Evolutionary conservation across 2,329 filamentous ascomycete species (phyloP), one percentile per base, ranked within the genome.

Genomic region (Phoma herbarum): DNA sequence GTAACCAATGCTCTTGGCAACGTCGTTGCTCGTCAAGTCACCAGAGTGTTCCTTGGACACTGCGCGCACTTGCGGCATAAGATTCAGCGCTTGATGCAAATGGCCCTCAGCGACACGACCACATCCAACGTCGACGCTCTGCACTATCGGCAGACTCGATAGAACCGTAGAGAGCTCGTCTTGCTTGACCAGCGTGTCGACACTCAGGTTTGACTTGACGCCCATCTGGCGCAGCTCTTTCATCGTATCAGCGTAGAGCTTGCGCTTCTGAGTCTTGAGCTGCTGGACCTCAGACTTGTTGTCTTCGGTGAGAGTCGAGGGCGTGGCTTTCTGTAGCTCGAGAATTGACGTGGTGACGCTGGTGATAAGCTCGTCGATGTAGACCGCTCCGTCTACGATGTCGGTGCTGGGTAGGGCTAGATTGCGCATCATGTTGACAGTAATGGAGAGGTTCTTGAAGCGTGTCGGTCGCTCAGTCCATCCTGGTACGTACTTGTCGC

Each of bases 181-280:
- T 76, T 99, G 95, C 52, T 87, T 86, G 37, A 85, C 84, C 18
- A 98, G 82, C 42, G 89, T 83, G 71, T 91, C 87, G 14, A 87
- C 88, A 64, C 90, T 88, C 16, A 96, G 82, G 72, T 97, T 97
- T 51, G 89, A 88, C 68, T 89, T 90, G 68, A 99, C 86, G 4
- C 95, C 95, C 94, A 99, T 98, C 57, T 89, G 86, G 33, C 92
- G 88, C 26, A 97, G 81, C 22, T 88, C 86, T 70, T 91, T 93
- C 63, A 99, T 80, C 0, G 91, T 93, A 67, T 98, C 94, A 0
- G 92, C 91, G 68, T 96, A 95, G 14, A 98, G 84, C 67, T 93
- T 93, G 42, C 92, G 88, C 79, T 99, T 99, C 68, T 92, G 86
- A 2, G 87, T 88, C 81, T 97, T 98, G 66, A 98, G 86, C 75